Evolutionary conservation across 139 green algal species (phyloP).

Genomic region (Chlamydomonas asymmetrica): DNA sequence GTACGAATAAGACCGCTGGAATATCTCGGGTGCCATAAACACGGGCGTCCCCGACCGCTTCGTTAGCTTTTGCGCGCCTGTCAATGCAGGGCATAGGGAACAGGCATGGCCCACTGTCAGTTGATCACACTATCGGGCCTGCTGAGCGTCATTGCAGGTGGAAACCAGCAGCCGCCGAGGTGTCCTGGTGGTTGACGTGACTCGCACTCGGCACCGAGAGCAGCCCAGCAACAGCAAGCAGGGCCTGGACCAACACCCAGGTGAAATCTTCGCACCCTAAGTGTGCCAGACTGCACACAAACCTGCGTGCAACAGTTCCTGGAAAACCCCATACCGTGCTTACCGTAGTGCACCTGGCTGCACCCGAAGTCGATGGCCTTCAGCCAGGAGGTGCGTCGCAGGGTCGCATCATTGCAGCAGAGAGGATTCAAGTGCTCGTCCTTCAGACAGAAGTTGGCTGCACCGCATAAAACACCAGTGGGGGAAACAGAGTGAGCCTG

Average conservation of each 20-base stretch:
- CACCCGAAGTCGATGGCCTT: slow-evolving; percentile 66
- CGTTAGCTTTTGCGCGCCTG: slow-evolving; percentile 31
- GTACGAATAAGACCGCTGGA: slow-evolving; percentile 65
- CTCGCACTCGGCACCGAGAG: too few relatives aligned
- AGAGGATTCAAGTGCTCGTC: slow-evolving; percentile 24
- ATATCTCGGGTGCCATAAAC: slow-evolving; percentile 89
- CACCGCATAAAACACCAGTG: too few relatives aligned
- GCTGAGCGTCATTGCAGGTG: too few relatives aligned
- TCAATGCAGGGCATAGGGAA: not conserved
- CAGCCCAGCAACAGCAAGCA: too few relatives aligned
- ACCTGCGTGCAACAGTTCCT: not conserved
- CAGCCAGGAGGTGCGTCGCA: slow-evolving; percentile 37
- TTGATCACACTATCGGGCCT: too few relatives aligned
- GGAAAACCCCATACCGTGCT: too few relatives aligned
- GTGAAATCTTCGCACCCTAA: not conserved
- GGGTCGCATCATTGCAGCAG: not conserved
- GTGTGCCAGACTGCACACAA: not conserved
- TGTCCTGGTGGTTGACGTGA: too few relatives aligned
- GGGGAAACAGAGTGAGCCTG: too few relatives aligned
- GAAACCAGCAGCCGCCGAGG: too few relatives aligned
- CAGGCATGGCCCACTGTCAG: not conserved
- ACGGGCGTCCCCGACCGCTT: slow-evolving; percentile 76
- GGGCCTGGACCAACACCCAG: not conserved
- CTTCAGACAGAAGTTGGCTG: slow-evolving; percentile 46
- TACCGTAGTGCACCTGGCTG: slow-evolving; percentile 38